Evolutionary conservation across 2,329 filamentous ascomycete genomes (phyloP), one percentile per base, ranked within the genome.

Genomic region (Fusarium hostae): DNA sequence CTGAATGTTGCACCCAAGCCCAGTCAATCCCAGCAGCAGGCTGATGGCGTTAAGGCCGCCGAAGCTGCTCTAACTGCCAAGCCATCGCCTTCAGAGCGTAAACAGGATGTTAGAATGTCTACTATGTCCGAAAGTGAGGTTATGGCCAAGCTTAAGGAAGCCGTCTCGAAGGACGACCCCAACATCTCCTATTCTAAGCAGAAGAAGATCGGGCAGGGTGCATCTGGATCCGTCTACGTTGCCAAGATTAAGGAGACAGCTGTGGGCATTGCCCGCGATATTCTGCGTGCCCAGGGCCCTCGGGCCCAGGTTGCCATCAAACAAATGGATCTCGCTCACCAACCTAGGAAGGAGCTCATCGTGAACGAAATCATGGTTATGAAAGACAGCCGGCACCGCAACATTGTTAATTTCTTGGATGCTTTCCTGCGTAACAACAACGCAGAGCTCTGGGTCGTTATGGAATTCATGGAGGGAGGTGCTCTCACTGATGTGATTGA

Each of bases 331-430:
- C 89, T 99, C 61, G 94, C 95, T 55, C 96, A 97, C 79, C 96
- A 99, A 82, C 96, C 96, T 51, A 89, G 96, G 65, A 99, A 99
- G 86, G 96, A 99, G 83, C 85, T 99, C 78, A 99, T 99, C 78
- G 96, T 99, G 58, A 99, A 99, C 81, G 96, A 99, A 79, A 99
- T 99, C 79, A 97, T 99, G 85, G 96, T 99, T 66, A 99, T 99
- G 96, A 98, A 98, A 85, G 96, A 99, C 84, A 97, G 94, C 86
- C 93, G 95, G 80, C 96, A 99, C 82, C 91, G 92, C 68, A 99
- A 99, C 82, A 99, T 99, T 85, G 96, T 99, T 82, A 99, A 99
- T 84, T 99, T 97, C 84, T 85, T 99, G 37, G 96, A 99, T 76
- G 95, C 95, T 6, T 99, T 98, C 86, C 84, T 99, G 79, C 93